phyloP scores from a whole-genome alignment of 805 yeast genomes.

The Komagataella kurtzmanii region DNA sequence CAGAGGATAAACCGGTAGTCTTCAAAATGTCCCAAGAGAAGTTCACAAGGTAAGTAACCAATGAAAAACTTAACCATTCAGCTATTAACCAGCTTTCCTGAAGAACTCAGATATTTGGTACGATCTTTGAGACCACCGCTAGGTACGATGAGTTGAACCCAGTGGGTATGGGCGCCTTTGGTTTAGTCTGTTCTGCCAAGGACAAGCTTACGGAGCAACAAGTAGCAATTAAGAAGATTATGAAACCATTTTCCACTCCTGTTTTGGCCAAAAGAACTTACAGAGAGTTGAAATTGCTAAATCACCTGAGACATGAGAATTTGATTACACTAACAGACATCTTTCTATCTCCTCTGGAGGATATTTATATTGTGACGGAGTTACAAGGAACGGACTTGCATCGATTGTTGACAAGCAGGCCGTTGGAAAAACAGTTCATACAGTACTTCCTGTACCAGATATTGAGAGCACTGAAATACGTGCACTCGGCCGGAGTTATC shows the following conservation, averaged over 20 bases:
- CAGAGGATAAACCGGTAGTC: not conserved
- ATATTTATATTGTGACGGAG: conserved; percentile 92
- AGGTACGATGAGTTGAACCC: conserved; percentile 89
- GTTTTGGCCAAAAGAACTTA: conserved; percentile 94
- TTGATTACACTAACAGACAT: conserved; percentile 87
- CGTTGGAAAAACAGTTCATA: conserved; percentile 90
- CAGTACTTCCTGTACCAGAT: conserved; percentile 96
- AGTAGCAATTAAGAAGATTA: conserved; percentile 94
- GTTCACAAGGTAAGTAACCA: conserved; percentile 1
- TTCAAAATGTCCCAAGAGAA: conserved; percentile 1
- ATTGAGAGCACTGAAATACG: conserved; percentile 83
- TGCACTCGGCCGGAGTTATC: conserved; percentile 90
- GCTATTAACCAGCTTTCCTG: not conserved
- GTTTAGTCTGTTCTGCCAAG: conserved; percentile 90
- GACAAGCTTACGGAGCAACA: conserved; percentile 84
- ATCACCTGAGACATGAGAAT: conserved; percentile 91
- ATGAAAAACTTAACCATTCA: not conserved
- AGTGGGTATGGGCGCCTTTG: conserved; percentile 99
- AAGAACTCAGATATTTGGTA: conserved; percentile 88
- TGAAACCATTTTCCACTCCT: conserved; percentile 94
- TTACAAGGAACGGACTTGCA: conserved; percentile 95
- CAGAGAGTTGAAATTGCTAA: conserved; percentile 85
- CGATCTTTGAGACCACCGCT: conserved; percentile 86
- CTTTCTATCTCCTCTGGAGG: conserved; percentile 88
- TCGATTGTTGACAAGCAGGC: conserved; percentile 80